phyloP scores from a whole-genome alignment of 1,284 basidiomycete species.

The Ceratobasidium sp. region DNA sequence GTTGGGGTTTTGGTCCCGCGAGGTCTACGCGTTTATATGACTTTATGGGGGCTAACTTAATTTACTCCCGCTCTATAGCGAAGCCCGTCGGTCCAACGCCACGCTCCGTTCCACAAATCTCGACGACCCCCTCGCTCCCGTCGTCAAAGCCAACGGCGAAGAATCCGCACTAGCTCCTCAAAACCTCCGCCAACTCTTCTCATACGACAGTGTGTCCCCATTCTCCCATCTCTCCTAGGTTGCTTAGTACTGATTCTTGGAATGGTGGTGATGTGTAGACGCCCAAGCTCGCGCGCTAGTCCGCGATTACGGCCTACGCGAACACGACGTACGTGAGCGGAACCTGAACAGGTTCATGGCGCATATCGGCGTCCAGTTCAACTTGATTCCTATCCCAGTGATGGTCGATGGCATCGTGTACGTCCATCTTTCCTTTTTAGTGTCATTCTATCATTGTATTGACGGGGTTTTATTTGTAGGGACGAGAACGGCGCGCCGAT shows the following conservation, averaged over 20 bases:
- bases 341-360: conserved; percentile 50
- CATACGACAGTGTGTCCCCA: conserved; percentile 64
- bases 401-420: conserved; percentile 43
- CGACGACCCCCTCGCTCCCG: conserved; percentile 61
- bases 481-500: conserved; percentile 42
- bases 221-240: not conserved
- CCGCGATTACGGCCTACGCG: conserved; percentile 64
- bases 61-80: conserved; percentile 54
- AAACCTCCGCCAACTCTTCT: conserved; percentile 65
- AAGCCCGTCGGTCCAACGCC: conserved; percentile 66
- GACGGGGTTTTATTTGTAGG: not conserved
- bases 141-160: conserved; percentile 65
- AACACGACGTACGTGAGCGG: conserved; percentile 55
- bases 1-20: conserved; percentile 4
- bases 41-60: not conserved
- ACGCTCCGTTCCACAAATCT: conserved; percentile 60
- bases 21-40: not conserved
- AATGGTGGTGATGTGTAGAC: conserved; percentile 53
- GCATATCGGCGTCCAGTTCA: conserved; percentile 49
- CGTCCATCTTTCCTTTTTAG: not conserved
- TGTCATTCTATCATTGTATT: not conserved
- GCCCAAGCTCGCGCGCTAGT: conserved; percentile 60
- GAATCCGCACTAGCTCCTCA: conserved; percentile 65
- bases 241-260: not conserved
- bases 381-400: conserved; percentile 46